phyloP scores from a whole-genome alignment of 2,329 filamentous ascomycete species.

The Pyrenophora tritici-repentis region DNA sequence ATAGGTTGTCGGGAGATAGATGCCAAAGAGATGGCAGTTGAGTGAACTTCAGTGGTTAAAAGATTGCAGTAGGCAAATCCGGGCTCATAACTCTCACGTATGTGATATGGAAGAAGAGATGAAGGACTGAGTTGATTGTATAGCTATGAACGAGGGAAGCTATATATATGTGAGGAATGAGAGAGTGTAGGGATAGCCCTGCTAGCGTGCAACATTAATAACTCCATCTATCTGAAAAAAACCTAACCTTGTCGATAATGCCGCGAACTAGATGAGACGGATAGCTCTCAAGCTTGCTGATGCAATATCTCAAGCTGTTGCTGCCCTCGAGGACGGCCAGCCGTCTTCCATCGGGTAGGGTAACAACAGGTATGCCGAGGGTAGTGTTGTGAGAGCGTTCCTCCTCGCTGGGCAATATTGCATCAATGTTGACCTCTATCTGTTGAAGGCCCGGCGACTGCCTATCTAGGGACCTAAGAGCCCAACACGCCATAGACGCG shows the following conservation, averaged over 20 bases:
- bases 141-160: too few species aligned
- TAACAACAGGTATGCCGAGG: conserved; percentile 3
- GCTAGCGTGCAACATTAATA: too few species aligned
- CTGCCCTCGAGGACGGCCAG: background rate
- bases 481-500: conserved; percentile 10
- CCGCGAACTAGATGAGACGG: background rate
- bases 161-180: too few species aligned
- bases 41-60: too few species aligned
- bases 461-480: conserved; percentile 2
- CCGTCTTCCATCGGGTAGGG: background rate
- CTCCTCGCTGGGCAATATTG: conserved; percentile 2
- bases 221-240: conserved; percentile 6
- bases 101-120: too few species aligned
- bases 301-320: conserved; percentile 6
- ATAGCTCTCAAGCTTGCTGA: conserved; percentile 4
- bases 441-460: background rate
- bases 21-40: too few species aligned
- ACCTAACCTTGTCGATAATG: conserved; percentile 1
- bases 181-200: too few species aligned
- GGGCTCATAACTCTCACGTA: too few species aligned
- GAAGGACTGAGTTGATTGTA: too few species aligned
- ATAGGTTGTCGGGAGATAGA: too few species aligned
- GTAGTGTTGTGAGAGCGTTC: conserved; percentile 3
- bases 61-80: too few species aligned
- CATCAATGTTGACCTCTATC: conserved; percentile 3